A percentile compares a stretch with the other conserved stretches of the same genome.
Evolutionary conservation across 202 grass and related monocot genomes (phyloP).

Genomic region (Alloteropsis angusta): DNA sequence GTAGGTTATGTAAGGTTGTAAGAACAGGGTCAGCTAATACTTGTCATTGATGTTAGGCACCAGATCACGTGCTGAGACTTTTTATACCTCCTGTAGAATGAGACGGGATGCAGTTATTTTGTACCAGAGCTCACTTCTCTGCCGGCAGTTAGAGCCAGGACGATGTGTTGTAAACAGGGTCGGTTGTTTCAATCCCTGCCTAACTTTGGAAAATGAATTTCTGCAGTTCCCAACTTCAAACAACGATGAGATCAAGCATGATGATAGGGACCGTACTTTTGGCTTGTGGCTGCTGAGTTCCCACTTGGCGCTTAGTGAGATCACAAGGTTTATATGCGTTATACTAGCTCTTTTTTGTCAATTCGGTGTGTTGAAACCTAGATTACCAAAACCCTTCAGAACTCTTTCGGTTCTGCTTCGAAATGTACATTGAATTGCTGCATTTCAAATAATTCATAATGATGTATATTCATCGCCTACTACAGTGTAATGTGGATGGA

Average conservation of each 20-base stretch:
- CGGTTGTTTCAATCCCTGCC: not conserved
- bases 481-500: not conserved
- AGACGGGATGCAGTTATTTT: not conserved
- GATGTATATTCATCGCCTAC: not conserved
- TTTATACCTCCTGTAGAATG: not conserved
- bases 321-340: not conserved
- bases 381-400: not conserved
- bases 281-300: not conserved
- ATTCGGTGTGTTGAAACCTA: not conserved
- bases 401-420: not conserved
- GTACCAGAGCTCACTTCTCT: not conserved
- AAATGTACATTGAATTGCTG: not conserved
- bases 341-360: no score
- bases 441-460: not conserved
- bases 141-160: not conserved
- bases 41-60: conserved; percentile 15
- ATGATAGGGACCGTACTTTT: no score
- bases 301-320: no score
- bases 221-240: not conserved
- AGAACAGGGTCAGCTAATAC: not conserved
- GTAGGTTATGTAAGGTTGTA: conserved; percentile 16
- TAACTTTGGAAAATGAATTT: not conserved
- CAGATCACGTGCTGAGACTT: not conserved
- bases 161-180: not conserved
- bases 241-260: not conserved